These are phyloP conservation scores for Russula lepida DNA, from an alignment of 768 basidiomycete genomes.

Conservation along the genomic window DNA sequence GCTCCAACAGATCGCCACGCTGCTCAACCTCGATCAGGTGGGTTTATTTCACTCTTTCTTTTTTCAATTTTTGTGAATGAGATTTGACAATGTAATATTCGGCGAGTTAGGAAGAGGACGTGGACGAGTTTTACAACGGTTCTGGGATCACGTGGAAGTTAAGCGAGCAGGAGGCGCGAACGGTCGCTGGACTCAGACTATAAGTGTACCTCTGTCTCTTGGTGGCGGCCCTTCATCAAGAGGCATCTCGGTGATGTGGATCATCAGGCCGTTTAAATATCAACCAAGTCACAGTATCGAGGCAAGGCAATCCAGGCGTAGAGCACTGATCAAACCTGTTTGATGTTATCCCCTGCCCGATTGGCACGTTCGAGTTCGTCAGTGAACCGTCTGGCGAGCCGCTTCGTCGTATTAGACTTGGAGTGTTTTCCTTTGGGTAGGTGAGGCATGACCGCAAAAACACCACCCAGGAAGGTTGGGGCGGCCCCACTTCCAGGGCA, in stretches of 20 bases:
- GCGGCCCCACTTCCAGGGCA: too few relatives aligned
- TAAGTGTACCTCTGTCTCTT: neutral
- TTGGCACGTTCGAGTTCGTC: too few relatives aligned
- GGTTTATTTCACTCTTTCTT: conserved; percentile 24
- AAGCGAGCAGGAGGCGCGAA: conserved; percentile 65
- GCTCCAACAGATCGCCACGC: conserved; percentile 86
- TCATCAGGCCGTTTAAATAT: neutral
- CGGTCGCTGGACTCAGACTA: conserved; percentile 45
- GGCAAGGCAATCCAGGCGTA: too few relatives aligned
- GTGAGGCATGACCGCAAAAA: too few relatives aligned
- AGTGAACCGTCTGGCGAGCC: too few relatives aligned
- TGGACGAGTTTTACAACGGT: conserved; percentile 89
- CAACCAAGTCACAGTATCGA: neutral
- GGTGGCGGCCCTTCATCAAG: neutral
- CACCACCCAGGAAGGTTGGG: too few relatives aligned
- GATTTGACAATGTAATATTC: neutral
- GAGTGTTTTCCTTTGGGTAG: too few relatives aligned
- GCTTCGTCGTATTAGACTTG: too few relatives aligned
- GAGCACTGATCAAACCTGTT: too few relatives aligned
- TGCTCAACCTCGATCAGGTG: conserved; percentile 82
- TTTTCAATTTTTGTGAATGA: neutral
- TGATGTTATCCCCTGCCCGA: too few relatives aligned
- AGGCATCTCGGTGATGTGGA: neutral
- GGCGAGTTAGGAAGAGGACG: conserved; percentile 76
- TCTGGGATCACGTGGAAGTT: conserved; percentile 89